These are phyloP conservation scores for Peronospora destructor DNA, from an alignment of 352 stramenopile species.

Conservation along the genomic window DNA sequence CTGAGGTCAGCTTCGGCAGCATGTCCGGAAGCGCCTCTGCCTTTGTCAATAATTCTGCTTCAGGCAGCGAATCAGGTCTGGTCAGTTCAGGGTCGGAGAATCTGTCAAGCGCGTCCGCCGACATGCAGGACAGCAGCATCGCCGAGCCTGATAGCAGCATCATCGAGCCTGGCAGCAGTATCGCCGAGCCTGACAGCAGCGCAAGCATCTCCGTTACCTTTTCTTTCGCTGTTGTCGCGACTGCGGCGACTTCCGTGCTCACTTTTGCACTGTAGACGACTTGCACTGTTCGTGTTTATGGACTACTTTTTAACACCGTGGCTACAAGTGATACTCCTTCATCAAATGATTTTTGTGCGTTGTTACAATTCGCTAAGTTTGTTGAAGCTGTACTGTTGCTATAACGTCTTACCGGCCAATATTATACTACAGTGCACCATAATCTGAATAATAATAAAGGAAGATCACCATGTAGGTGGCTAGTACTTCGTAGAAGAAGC, in stretches of 20 bases:
- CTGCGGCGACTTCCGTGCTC: conserved; percentile 11
- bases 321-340: background rate
- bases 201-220: conserved; percentile 7
- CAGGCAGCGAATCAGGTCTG: background rate
- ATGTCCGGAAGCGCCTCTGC: conserved; percentile 22
- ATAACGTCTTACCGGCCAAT: too few species aligned
- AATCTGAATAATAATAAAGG: too few species aligned
- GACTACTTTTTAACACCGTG: background rate
- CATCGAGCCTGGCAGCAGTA: conserved; percentile 8
- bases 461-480: too few species aligned
- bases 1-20: conserved; percentile 26
- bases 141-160: conserved; percentile 1
- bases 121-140: conserved; percentile 5
- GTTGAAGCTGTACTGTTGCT: too few species aligned
- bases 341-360: conserved; percentile 21
- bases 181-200: background rate
- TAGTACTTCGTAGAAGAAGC: too few species aligned
- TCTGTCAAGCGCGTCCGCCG: background rate
- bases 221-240: conserved; percentile 12
- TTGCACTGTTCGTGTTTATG: conserved; percentile 1
- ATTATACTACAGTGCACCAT: too few species aligned
- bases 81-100: conserved; percentile 11
- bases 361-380: conserved; percentile 4
- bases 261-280: conserved; percentile 21
- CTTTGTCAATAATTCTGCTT: conserved; percentile 12